These are phyloP conservation scores for Phytophthora fragariae DNA, from an alignment of 352 stramenopile species.

Conservation along the genomic window DNA sequence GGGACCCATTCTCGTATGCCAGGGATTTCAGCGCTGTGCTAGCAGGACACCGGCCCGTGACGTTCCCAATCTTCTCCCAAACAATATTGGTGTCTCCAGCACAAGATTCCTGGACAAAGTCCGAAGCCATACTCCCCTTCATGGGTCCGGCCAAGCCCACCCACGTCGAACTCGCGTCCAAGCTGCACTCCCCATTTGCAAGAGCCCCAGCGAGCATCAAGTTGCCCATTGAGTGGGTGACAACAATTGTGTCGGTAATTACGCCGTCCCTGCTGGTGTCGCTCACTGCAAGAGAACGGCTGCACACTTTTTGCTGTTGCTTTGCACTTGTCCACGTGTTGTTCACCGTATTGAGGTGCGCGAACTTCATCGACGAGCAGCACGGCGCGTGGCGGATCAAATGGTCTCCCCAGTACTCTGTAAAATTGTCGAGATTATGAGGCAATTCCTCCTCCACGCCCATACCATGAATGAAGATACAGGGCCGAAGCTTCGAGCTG, in stretches of 20 bases:
- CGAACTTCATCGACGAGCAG: slow-evolving; percentile 29
- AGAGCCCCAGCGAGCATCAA: slow-evolving; percentile 35
- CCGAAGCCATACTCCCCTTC: slow-evolving; percentile 33
- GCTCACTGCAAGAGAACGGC: slow-evolving; percentile 26
- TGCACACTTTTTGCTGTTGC: slow-evolving; percentile 28
- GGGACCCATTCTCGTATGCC: slow-evolving; percentile 36
- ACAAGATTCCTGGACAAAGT: slow-evolving; percentile 31
- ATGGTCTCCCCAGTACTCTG: slow-evolving; percentile 27
- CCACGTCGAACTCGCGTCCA: slow-evolving; percentile 40
- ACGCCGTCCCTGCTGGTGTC: slow-evolving; percentile 8
- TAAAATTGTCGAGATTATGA: slow-evolving; percentile 21
- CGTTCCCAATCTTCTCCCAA: slow-evolving; percentile 26
- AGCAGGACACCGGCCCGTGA: slow-evolving; percentile 32
- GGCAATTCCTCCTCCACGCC: slow-evolving; percentile 16
- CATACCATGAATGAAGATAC: slow-evolving; percentile 33
- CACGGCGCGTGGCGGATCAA: slow-evolving; percentile 23
- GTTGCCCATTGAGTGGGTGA: slow-evolving; percentile 34
- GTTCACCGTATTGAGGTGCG: slow-evolving; percentile 25
- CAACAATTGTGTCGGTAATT: slow-evolving; percentile 30
- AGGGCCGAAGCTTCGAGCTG: slow-evolving; percentile 30
- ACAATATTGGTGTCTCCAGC: slow-evolving; percentile 15
- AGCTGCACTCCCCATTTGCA: slow-evolving; percentile 26
- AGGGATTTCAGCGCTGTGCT: slow-evolving; percentile 39
- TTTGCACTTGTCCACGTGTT: slow-evolving; percentile 18
- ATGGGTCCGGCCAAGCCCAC: slow-evolving; percentile 36